Evolutionary conservation across 2,329 filamentous ascomycete species (phyloP).

Genomic region (Coniochaeta ligniaria): DNA sequence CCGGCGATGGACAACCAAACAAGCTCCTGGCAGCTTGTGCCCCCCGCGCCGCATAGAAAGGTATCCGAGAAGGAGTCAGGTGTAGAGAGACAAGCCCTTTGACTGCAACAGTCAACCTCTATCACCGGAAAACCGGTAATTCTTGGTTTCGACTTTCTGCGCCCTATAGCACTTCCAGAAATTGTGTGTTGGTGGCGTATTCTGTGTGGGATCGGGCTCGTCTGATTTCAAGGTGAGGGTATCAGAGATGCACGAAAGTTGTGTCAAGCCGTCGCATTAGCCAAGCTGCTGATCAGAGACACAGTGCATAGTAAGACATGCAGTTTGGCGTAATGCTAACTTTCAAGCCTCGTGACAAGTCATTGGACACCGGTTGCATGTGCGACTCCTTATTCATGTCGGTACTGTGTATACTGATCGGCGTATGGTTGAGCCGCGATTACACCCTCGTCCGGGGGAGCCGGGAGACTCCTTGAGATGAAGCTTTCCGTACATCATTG

Average conservation of each 20-base stretch:
- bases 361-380: background rate
- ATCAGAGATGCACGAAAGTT: background rate
- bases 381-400: background rate
- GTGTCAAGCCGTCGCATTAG: background rate
- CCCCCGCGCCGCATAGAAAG: background rate
- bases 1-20: background rate
- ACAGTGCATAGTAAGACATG: background rate
- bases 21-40: background rate
- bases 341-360: background rate
- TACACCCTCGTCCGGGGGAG: background rate
- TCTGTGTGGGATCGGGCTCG: background rate
- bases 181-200: background rate
- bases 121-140: background rate
- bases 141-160: background rate
- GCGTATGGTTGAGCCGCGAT: background rate
- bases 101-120: too few relatives aligned
- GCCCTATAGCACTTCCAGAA: background rate
- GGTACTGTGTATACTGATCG: background rate
- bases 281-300: background rate
- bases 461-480: background rate
- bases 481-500: background rate
- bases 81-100: too few relatives aligned
- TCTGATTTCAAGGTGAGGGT: background rate
- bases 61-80: background rate
- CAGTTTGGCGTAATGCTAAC: background rate